Evolutionary conservation across 2,329 filamentous ascomycete genomes (phyloP), one percentile per base, ranked within the genome.

Genomic region (Pseudogymnoascus sp.): DNA sequence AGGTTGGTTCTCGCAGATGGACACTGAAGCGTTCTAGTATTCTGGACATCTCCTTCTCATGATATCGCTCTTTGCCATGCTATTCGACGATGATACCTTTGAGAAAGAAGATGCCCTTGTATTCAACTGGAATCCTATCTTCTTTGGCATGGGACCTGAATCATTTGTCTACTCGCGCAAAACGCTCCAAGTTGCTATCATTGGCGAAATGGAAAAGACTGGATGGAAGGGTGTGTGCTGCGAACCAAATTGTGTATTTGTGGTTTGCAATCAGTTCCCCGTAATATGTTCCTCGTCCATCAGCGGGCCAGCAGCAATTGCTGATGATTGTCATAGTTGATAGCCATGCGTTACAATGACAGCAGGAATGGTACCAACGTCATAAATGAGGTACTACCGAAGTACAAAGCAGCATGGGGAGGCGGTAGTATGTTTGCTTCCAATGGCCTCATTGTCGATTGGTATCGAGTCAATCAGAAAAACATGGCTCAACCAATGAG

Each of bases 261-360:
- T 76, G 4, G 72, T 76, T 49, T 78, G 76, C 67, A 78, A 78
- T 64, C 77, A 78, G 62, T 78, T 78, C 68, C 75, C 75, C 2
- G 74, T 76, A 68, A 41, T 68, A 64, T 26, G 21, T 61, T 61
- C 11, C 29, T 4, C 39, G 16, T 5, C 12, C 21, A 3, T n/a
- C 6, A 29, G 23, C 14, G 4, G 12, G 29, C 3, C 2, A 49
- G 5, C 1, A 6, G 21, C 21, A 29, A 60, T 45, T 38, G n/a
- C 59, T 63, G 29, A 62, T 65, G 39, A 60, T n/a, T 4, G 4
- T 3, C 5, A 29, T 45, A 74, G 73, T 66, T 75, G 45, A 74
- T 76, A 33, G 74, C 74, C 0, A 73, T 76, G 63, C 68, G 71
- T 5, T 74, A 73, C 55, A 75, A 76, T 62, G 74, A 75, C 61